These are phyloP conservation scores for Platanus orientalis DNA, from an alignment of 164 flowering plant genomes.

Conservation along the genomic window DNA sequence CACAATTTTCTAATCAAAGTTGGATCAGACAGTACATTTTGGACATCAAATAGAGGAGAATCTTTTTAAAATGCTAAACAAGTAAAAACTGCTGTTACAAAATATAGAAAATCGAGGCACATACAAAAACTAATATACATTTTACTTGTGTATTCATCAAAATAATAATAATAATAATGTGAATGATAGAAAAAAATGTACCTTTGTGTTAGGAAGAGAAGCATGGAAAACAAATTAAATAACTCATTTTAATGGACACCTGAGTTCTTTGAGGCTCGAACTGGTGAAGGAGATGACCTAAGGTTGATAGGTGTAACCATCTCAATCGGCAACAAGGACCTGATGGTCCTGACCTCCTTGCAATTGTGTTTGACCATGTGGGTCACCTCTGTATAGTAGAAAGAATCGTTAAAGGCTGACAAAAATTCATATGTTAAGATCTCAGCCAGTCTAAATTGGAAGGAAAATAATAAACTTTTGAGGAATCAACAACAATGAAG, in stretches of 20 bases:
- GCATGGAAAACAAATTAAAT: background rate
- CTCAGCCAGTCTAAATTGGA: background rate
- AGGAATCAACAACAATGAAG: background rate
- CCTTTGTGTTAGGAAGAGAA: background rate
- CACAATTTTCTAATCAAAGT: no score
- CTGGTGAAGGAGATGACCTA: slow-evolving; percentile 18
- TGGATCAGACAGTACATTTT: background rate
- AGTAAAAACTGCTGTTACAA: background rate
- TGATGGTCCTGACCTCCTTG: slow-evolving; percentile 16
- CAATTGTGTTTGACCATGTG: slow-evolving; percentile 12
- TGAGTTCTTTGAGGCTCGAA: slow-evolving; percentile 23
- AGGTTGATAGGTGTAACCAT: slow-evolving; percentile 24
- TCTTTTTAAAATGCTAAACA: background rate
- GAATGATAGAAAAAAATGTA: background rate
- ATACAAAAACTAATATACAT: no score
- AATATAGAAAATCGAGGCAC: no score
- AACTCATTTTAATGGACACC: slow-evolving; percentile 19
- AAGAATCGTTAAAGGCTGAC: background rate
- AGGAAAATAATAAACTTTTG: background rate
- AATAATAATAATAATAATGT: background rate
- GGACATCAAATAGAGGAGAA: background rate
- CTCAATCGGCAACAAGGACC: slow-evolving; percentile 15
- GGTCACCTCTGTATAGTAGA: slow-evolving; percentile 19
- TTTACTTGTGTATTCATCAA: no score
- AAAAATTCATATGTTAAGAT: background rate